Conservation (phyloP, 306 rosid species). For the Gillenia trifoliata region DNA sequence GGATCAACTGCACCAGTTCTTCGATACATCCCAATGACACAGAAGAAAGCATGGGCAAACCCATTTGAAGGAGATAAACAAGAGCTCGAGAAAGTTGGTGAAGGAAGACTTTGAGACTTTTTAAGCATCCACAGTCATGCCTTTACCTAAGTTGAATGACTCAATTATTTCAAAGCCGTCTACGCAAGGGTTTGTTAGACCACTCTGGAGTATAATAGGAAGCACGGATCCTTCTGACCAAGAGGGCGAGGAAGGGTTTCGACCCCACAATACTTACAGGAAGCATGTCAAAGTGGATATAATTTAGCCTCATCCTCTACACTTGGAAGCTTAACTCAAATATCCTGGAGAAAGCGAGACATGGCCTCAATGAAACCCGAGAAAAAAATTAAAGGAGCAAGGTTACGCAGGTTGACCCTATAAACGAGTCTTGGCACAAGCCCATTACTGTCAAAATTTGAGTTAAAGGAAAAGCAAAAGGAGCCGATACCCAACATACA, state of each 20-base stretch:
- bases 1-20: rapidly evolving
- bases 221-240: too few relatives aligned
- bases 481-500: not conserved
- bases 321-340: not conserved
- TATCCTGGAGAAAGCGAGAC: not conserved
- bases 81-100: not conserved
- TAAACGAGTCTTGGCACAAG: not conserved
- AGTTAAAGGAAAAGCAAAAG: not conserved
- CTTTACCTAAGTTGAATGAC: too few relatives aligned
- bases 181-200: rapidly evolving
- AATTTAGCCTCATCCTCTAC: too few relatives aligned
- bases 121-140: too few relatives aligned
- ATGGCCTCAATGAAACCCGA: not conserved
- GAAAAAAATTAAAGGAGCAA: not conserved
- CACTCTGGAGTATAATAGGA: rapidly evolving
- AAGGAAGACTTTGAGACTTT: too few relatives aligned
- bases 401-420: not conserved
- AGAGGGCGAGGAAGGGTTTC: too few relatives aligned
- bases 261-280: too few relatives aligned
- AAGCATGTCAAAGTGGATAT: too few relatives aligned
- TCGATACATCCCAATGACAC: not conserved
- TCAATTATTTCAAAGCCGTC: too few relatives aligned
- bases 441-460: not conserved
- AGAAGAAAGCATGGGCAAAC: not conserved
- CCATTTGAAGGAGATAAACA: not conserved